A percentile compares a stretch with the other conserved stretches of the same genome.
These are phyloP conservation scores for Phlegmacium glaucopus DNA, from an alignment of 768 basidiomycete genomes.

Conservation along the genomic window DNA sequence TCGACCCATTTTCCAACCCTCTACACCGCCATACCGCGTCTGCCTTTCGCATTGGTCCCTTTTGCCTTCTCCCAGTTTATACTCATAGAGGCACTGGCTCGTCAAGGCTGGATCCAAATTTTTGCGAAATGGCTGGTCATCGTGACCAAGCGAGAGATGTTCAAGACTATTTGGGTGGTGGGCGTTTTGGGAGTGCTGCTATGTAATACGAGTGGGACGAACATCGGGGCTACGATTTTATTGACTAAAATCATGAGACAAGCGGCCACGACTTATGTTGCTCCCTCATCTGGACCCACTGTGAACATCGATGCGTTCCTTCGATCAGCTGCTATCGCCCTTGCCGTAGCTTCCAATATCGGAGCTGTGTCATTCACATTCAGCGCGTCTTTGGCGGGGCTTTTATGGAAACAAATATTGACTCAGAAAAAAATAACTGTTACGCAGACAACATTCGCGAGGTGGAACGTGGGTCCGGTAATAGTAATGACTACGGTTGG, in stretches of 20 bases:
- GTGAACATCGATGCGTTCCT: conserved; percentile 68
- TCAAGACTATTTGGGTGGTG: conserved; percentile 60
- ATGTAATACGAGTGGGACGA: conserved; percentile 86
- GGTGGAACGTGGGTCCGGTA: conserved; percentile 61
- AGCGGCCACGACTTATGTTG: conserved; percentile 17
- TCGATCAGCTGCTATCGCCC: conserved; percentile 59
- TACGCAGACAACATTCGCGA: conserved; percentile 54
- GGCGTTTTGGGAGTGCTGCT: conserved; percentile 70
- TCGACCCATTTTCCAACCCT: conserved; percentile 66
- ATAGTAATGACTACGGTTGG: conserved; percentile 57
- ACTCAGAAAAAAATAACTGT: conserved; percentile 64
- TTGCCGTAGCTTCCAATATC: conserved; percentile 80
- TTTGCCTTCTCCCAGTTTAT: conserved; percentile 97
- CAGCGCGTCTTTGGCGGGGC: conserved; percentile 75
- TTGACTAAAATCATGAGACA: conserved; percentile 72
- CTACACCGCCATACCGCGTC: conserved; percentile 57
- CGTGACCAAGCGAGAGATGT: conserved; percentile 39
- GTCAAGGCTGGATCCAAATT: conserved; percentile 84
- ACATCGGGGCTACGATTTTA: conserved; percentile 89
- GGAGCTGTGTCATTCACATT: conserved; percentile 84
- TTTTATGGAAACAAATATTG: conserved; percentile 79
- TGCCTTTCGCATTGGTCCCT: conserved; percentile 81
- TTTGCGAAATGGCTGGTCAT: conserved; percentile 67
- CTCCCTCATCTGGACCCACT: conserved; percentile 50
- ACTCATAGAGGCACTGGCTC: conserved; percentile 78